Percentiles rank a stretch among this genome's conserved stretches.
Conservation (phyloP, 306 rosid genomes). For the Sicyos baderoa region DNA sequence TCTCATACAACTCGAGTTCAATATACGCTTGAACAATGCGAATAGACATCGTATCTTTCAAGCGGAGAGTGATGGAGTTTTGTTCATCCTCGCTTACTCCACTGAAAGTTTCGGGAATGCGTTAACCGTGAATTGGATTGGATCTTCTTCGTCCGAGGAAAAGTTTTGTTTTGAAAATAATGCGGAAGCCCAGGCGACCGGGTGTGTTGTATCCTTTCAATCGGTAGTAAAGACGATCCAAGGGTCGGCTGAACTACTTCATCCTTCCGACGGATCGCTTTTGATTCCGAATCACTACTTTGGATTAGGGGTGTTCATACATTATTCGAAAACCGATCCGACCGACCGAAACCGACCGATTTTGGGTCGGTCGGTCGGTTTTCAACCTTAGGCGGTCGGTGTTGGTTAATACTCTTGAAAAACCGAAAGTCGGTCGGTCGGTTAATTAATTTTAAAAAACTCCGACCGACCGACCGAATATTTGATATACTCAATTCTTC, state of each 20-base stretch:
- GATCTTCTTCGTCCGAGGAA: slow-evolving; percentile 28
- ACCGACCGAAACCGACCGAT: too few species aligned
- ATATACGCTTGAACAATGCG: slow-evolving; percentile 17
- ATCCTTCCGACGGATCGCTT: slow-evolving; percentile 29
- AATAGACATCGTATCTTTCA: slow-evolving; percentile 35
- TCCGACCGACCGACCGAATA: too few species aligned
- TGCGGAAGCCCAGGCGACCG: slow-evolving; percentile 23
- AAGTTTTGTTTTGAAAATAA: slow-evolving; percentile 36
- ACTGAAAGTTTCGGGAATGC: slow-evolving; percentile 33
- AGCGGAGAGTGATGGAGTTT: slow-evolving; percentile 33
- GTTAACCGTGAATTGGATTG: slow-evolving; percentile 37
- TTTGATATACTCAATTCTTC: too few species aligned
- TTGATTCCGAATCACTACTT: slow-evolving; percentile 37
- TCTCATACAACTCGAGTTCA: slow-evolving; percentile 30
- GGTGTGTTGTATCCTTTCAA: slow-evolving; percentile 29
- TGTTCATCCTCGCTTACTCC: slow-evolving; percentile 42
- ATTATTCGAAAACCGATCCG: too few species aligned
- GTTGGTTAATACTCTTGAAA: too few species aligned
- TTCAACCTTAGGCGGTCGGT: too few species aligned
- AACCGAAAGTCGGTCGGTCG: too few species aligned
- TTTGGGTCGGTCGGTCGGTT: too few species aligned
- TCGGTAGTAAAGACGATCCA: slow-evolving; percentile 35
- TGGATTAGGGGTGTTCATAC: too few species aligned
- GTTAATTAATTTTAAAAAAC: too few species aligned
- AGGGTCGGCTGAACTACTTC: neutral